Evolutionary conservation across 768 basidiomycete genomes (phyloP).

Genomic region (Boletus sp.): DNA sequence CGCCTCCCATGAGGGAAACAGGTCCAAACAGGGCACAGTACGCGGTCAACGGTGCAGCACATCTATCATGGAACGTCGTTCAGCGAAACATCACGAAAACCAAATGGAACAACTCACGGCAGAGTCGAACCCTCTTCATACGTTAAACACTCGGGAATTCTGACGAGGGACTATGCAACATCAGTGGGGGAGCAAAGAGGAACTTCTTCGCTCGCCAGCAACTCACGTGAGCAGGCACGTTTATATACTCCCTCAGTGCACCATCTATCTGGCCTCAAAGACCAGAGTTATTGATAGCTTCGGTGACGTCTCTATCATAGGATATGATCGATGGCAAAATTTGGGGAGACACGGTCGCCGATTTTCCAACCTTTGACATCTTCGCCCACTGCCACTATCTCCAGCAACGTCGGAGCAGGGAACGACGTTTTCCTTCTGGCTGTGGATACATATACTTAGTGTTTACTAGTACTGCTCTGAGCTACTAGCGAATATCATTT

Average conservation of each 20-base stretch:
- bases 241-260: constrained; percentile 52
- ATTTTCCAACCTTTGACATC: constrained; percentile 46
- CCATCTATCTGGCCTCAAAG: constrained; percentile 52
- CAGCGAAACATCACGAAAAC: neutral
- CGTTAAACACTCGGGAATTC: constrained; percentile 53
- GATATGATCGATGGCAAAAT: constrained; percentile 49
- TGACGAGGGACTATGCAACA: constrained; percentile 42
- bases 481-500: no score
- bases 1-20: constrained; percentile 53
- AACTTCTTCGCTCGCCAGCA: neutral
- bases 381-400: constrained; percentile 45
- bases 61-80: constrained; percentile 30
- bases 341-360: constrained; percentile 58
- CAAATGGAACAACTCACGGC: constrained; percentile 37
- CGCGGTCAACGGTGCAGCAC: constrained; percentile 62
- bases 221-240: constrained; percentile 46
- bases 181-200: neutral
- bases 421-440: constrained; percentile 27
- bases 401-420: constrained; percentile 54
- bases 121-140: constrained; percentile 67
- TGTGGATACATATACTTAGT: no score
- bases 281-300: constrained; percentile 33
- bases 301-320: constrained; percentile 43
- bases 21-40: constrained; percentile 58
- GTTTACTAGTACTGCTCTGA: no score